Conservation (phyloP, 2,329 filamentous ascomycete species). For the Aurifilum marmelostoma region DNA sequence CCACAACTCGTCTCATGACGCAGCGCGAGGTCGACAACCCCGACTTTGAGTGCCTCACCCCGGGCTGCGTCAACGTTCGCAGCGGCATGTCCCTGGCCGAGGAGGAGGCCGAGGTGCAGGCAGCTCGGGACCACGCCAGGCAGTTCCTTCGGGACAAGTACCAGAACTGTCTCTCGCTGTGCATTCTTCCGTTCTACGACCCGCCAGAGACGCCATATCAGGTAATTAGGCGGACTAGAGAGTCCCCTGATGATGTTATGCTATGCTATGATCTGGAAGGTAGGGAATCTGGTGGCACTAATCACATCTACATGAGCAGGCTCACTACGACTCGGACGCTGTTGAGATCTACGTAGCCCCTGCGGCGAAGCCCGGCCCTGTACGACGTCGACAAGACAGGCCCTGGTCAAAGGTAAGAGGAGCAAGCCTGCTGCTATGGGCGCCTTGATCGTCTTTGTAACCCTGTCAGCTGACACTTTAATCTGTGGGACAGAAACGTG, state of each 20-base stretch:
- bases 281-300: neutral
- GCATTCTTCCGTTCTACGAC: constrained; percentile 27
- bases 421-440: neutral
- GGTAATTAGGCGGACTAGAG: no score
- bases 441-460: neutral
- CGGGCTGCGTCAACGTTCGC: constrained; percentile 20
- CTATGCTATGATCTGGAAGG: neutral
- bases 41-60: constrained; percentile 27
- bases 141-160: constrained; percentile 24
- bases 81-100: constrained; percentile 2
- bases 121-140: constrained; percentile 23
- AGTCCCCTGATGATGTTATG: no score
- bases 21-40: constrained; percentile 23
- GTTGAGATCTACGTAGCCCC: neutral
- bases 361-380: neutral
- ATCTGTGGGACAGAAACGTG: constrained; percentile 21
- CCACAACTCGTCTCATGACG: constrained; percentile 25
- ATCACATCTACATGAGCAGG: neutral
- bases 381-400: constrained; percentile 12
- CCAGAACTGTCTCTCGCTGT: constrained; percentile 23
- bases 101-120: constrained; percentile 24
- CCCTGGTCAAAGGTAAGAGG: constrained; percentile 27
- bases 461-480: neutral
- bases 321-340: constrained; percentile 10
- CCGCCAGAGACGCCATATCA: neutral